phyloP scores from a whole-genome alignment of 1,284 basidiomycete species.

The Marasmius oreades region DNA sequence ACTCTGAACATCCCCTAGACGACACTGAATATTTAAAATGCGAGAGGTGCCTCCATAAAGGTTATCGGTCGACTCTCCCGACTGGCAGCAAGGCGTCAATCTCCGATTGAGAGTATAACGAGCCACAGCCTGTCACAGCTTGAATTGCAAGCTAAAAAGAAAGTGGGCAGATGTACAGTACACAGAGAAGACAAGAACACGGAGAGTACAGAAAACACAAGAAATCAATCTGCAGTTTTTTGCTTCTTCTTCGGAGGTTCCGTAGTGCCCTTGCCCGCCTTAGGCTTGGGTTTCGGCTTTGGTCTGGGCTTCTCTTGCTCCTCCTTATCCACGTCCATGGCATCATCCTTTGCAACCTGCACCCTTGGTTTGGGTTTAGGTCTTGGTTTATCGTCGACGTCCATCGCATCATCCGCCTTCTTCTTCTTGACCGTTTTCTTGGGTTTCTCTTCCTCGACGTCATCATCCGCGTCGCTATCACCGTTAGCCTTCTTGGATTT shows the following conservation, averaged over 20 bases:
- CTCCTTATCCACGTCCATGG: slow-evolving; percentile 34
- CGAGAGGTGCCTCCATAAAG: too few relatives aligned
- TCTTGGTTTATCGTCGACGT: slow-evolving; percentile 40
- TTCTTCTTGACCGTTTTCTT: slow-evolving; percentile 33
- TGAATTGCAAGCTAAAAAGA: too few relatives aligned
- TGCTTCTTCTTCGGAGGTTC: slow-evolving; percentile 29
- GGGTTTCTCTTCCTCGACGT: slow-evolving; percentile 23
- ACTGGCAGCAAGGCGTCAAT: too few relatives aligned
- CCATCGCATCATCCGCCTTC: slow-evolving; percentile 29
- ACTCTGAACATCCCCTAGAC: not conserved
- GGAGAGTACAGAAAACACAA: not conserved
- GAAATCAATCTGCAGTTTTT: slow-evolving; percentile 24
- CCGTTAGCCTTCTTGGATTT: slow-evolving; percentile 35
- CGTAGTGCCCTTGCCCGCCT: slow-evolving; percentile 32
- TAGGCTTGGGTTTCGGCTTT: slow-evolving; percentile 35
- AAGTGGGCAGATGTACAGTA: not conserved
- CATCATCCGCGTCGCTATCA: slow-evolving; percentile 27
- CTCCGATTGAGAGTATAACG: too few relatives aligned
- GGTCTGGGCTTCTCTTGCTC: slow-evolving; percentile 47
- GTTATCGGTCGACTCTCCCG: too few relatives aligned
- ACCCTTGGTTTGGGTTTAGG: slow-evolving; percentile 42
- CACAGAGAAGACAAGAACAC: not conserved
- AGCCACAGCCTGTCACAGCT: too few relatives aligned
- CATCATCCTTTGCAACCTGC: slow-evolving; percentile 26
- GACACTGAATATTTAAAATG: too few relatives aligned